A percentile compares a stretch with the other conserved stretches of the same genome.
Evolutionary conservation across 129 eudicot genomes (phyloP).

Genomic region (Apium graveolens): DNA sequence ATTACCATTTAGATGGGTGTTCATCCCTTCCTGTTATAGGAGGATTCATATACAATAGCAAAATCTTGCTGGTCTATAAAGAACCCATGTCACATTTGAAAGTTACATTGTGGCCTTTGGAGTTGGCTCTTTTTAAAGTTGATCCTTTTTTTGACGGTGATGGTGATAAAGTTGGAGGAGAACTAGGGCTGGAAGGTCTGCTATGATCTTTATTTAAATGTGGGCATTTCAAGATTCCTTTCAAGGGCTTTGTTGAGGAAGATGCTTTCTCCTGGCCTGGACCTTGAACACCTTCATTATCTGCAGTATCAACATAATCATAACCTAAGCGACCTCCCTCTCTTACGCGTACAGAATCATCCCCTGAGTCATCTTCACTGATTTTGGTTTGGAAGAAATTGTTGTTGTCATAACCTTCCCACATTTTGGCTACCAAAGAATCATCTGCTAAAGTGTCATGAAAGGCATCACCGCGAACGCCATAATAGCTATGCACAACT

Average conservation of each 20-base stretch:
- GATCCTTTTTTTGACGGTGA: background rate
- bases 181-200: background rate
- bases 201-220: slow-evolving; percentile 10
- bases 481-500: background rate
- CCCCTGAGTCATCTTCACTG: background rate
- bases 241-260: slow-evolving; percentile 23
- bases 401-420: slow-evolving; percentile 1
- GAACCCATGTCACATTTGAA: slow-evolving; percentile 21
- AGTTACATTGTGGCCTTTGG: slow-evolving; percentile 44
- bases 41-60: background rate
- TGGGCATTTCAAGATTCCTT: slow-evolving; percentile 45
- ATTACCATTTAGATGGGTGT: background rate
- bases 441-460: background rate
- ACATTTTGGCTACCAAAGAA: background rate
- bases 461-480: background rate
- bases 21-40: slow-evolving; percentile 4
- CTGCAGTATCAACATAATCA: background rate
- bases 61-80: background rate
- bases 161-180: slow-evolving; percentile 14
- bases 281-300: background rate
- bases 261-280: background rate
- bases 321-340: slow-evolving; percentile 9
- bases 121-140: slow-evolving; percentile 37
- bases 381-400: slow-evolving; percentile 1
- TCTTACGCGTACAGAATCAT: background rate